A percentile compares a stretch with the other conserved stretches of the same genome.
phyloP scores from a whole-genome alignment of 805 yeast genomes.

The Sungouiella thailandica region DNA sequence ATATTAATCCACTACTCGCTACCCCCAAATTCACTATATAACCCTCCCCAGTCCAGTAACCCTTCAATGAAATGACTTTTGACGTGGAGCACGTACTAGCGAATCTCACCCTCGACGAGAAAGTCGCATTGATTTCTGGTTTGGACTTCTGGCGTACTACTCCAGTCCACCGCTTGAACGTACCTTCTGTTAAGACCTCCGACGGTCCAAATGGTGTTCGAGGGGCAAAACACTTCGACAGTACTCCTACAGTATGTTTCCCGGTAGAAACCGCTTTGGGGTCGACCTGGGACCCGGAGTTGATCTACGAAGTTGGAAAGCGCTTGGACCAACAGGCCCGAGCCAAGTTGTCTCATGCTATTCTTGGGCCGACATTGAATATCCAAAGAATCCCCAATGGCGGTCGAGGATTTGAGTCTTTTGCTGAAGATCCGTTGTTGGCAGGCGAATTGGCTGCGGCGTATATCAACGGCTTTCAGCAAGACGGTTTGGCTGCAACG shows the following conservation, averaged over 20 bases:
- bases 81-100: constrained; percentile 16
- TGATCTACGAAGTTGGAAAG: constrained; percentile 18
- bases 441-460: not conserved
- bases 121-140: constrained; percentile 28
- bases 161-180: constrained; percentile 28
- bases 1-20: too few species aligned
- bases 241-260: constrained; percentile 21
- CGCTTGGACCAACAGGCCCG: constrained; percentile 24
- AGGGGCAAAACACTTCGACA: constrained; percentile 21
- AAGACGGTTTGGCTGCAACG: not conserved
- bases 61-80: constrained; percentile 4
- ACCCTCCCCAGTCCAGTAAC: too few species aligned
- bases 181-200: constrained; percentile 40
- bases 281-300: constrained; percentile 19
- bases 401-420: not conserved
- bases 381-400: not conserved
- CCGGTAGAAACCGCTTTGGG: constrained; percentile 26
- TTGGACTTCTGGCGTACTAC: constrained; percentile 46
- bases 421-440: not conserved
- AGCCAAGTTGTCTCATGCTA: constrained; percentile 20
- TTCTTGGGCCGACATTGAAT: constrained; percentile 3
- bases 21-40: too few species aligned
- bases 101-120: constrained; percentile 19
- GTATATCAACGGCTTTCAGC: not conserved
- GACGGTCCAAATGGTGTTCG: constrained; percentile 27